Conservation (phyloP, 2,329 filamentous ascomycete genomes). For the Tolypocladium ophioglossoides region DNA sequence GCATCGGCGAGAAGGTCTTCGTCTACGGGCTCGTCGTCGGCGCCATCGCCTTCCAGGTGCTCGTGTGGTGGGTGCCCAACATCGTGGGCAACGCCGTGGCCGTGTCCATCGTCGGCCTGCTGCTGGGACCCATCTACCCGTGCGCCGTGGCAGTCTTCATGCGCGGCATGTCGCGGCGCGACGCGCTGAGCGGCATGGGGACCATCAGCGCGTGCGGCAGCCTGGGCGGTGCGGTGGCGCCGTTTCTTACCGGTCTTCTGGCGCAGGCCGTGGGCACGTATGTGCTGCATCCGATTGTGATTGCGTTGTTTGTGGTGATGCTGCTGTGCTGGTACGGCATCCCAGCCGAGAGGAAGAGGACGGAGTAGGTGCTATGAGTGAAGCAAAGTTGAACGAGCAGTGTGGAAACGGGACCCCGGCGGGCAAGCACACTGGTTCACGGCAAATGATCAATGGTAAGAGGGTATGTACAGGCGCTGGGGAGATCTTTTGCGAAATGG, state of each 20-base stretch:
- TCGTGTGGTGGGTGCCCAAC: conserved; percentile 71
- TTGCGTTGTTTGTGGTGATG: conserved; percentile 57
- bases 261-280: conserved; percentile 52
- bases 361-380: conserved; percentile 31
- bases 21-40: conserved; percentile 53
- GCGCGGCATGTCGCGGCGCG: conserved; percentile 43
- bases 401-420: too few relatives aligned
- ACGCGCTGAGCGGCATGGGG: conserved; percentile 54
- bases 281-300: conserved; percentile 56
- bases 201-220: conserved; percentile 61
- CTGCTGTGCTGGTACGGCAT: conserved; percentile 51
- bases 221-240: conserved; percentile 56
- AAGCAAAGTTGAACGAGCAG: not conserved
- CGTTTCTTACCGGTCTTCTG: conserved; percentile 54
- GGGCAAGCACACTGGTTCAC: too few relatives aligned
- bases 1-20: conserved; percentile 59
- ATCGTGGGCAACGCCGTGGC: conserved; percentile 60
- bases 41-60: conserved; percentile 57
- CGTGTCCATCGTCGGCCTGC: conserved; percentile 58
- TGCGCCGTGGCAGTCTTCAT: conserved; percentile 58
- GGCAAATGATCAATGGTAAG: not conserved
- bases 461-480: too few relatives aligned
- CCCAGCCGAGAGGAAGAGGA: conserved; percentile 47
- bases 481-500: not conserved
- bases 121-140: conserved; percentile 72